Evolutionary conservation across 1,284 basidiomycete genomes (phyloP), one percentile per base, ranked within the genome.

Genomic region (Cystobasidium slooffiae): DNA sequence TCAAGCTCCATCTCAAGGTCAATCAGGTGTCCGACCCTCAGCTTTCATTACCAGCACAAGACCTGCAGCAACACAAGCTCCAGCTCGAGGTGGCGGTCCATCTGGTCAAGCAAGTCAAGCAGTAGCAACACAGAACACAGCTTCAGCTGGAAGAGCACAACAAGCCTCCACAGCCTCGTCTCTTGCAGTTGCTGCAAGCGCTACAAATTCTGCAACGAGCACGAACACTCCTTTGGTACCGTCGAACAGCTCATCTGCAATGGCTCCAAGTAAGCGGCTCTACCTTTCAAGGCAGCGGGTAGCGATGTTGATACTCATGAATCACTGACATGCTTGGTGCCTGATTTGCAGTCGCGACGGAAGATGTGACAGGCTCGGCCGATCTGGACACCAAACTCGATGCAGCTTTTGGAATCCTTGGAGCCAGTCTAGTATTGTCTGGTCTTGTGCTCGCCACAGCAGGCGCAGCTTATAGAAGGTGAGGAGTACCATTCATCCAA

Each of bases 381-480:
- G n/a, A 62, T 4, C 86, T 93, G 69, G 87, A 86, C 37, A 93
- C 94, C 37, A 88, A 84, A 79, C 85, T 97, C 64, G 92, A 95
- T 80, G 91, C 92, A 16, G 93, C 89, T 16, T 97, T 94, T 82
- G 94, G 90, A 46, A 90, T 95, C 14, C 87, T 95, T 7, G 95
- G 95, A 64, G 92, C 88, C 7, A 83, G 97, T 77, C 88, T 97
- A 80, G 94, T 97, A 78, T 79, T 96, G 64, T 92, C 91, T 7
- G 95, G 95, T 72, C 85, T 95, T 16, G 92, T 93, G 3, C 92
- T 92, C 76, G 90, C 91, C 52, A 68, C 43, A 0, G 93, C 93
- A 78, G 89, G 92, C 83, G 95, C 44, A 18, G 95, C 22, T 92
- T 68, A 68, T 44, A 59, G 47, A 22, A 52, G 74, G 66, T 75